Base-by-base conservation (phyloP, 768 basidiomycete genomes). In the Phanerodontia chrysosporium region DNA sequence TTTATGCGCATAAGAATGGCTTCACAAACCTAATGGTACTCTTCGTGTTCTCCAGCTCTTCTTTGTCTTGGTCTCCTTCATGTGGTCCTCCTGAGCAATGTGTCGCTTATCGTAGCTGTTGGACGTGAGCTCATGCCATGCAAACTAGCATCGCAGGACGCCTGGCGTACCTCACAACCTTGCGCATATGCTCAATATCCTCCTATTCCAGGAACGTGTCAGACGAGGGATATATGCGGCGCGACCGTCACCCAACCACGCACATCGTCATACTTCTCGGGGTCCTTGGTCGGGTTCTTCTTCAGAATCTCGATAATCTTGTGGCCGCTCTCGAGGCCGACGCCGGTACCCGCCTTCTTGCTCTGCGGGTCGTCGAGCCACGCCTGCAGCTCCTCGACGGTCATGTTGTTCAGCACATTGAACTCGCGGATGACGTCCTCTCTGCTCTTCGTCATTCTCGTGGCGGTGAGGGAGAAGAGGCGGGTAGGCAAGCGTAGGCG, bases 21-120 rank as follows among this genome's bases (percentile, higher is more conserved):
- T n/a, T 51, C n/a, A n/a, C n/a, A n/a, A n/a, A 65, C 70, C 72
- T 72, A 49, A 69, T 70, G 1, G 73, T 72, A 51, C 69, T 74
- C 63, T 72, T 72, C 21, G 67, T 59, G 13, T 71, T 65, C 52
- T 68, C 68, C 10, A 73, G 63, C 58, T 71, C 68, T 56, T 66
- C 66, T 49, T 61, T 13, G 70, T 69, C 59, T 71, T 71, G 1
- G 64, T 72, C 13, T 70, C 67, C 58, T 72, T 73, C 45, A 70
- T 53, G 36, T 69, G 67, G 24, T 66, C 68, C 39, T 73, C 71
- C 51, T 71, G 70, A 14, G 66, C 68, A n/a, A 73, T 45, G 59
- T 74, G 72, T 36, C 69, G 67, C 28, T 67, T 70, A 51, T 66
- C 65, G 53, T 73, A 71, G 10, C 71, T 72, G 55, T 24, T 12